Evolutionary conservation across 208 protist species (phyloP).

Genomic region (Acanthamoeba lenticulata): DNA sequence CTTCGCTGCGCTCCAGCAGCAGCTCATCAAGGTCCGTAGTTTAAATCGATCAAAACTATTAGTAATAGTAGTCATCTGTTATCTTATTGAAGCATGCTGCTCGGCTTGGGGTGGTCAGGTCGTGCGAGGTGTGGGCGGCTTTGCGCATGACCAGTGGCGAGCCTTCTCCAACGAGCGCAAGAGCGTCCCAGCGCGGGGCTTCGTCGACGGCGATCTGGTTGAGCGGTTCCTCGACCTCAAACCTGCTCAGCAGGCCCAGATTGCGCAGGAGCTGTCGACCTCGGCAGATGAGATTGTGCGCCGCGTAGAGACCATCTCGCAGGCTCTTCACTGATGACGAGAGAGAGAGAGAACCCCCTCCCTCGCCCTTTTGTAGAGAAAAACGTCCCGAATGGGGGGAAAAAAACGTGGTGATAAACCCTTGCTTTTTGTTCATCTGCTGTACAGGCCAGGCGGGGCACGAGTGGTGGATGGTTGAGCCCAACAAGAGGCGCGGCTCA

Average conservation of each 20-base stretch:
- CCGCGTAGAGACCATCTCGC: not conserved
- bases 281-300: not conserved
- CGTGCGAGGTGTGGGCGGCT: constrained; percentile 84
- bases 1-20: constrained; percentile 67
- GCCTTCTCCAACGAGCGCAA: constrained; percentile 83
- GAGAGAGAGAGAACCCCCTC: not conserved
- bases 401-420: no score
- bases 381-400: no score
- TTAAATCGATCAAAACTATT: not conserved
- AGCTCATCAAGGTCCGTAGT: constrained; percentile 52
- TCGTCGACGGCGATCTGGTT: constrained; percentile 90
- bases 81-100: not conserved
- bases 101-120: not conserved
- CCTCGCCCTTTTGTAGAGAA: no score
- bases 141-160: constrained; percentile 85
- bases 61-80: not conserved
- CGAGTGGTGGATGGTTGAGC: no score
- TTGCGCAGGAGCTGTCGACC: not conserved
- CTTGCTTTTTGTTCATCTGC: no score
- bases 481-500: no score
- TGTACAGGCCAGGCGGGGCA: no score
- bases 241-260: constrained; percentile 75
- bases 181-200: constrained; percentile 60
- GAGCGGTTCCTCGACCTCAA: constrained; percentile 86
- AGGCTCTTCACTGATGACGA: not conserved